Conservation (phyloP, 2,329 filamentous ascomycete species). For the Claviceps citrina region DNA sequence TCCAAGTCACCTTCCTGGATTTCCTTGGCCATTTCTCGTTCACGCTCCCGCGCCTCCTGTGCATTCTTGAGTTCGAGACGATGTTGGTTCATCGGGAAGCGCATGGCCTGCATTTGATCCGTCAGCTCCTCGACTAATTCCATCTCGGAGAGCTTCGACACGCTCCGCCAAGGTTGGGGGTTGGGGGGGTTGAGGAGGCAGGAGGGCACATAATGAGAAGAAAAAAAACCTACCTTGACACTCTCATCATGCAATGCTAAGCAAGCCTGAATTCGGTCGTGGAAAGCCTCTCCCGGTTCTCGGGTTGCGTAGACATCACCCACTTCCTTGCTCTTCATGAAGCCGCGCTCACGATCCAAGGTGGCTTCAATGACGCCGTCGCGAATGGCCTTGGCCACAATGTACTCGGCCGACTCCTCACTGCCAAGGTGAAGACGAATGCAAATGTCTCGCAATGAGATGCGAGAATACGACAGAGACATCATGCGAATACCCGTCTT, state of each 20-base stretch:
- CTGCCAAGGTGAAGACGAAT: constrained; percentile 84
- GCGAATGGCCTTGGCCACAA: constrained; percentile 94
- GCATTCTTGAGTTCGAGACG: constrained; percentile 93
- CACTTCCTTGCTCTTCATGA: constrained; percentile 96
- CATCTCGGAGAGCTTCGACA: background rate
- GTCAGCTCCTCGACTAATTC: constrained; percentile 9
- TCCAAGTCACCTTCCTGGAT: constrained; percentile 96
- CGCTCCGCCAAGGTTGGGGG: no score
- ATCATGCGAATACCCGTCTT: constrained; percentile 99
- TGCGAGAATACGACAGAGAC: constrained; percentile 92
- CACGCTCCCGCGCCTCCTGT: constrained; percentile 90
- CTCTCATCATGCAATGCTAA: constrained; percentile 90
- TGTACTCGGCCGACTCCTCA: constrained; percentile 97
- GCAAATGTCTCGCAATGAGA: constrained; percentile 93
- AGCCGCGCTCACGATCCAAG: constrained; percentile 83
- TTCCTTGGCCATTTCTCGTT: constrained; percentile 95
- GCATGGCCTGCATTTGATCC: constrained; percentile 58
- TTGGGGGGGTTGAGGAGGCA: no score
- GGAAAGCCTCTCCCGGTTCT: constrained; percentile 93
- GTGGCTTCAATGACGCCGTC: constrained; percentile 95
- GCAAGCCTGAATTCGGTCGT: constrained; percentile 87
- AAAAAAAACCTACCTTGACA: constrained; percentile 58
- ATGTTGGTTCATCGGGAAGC: constrained; percentile 99
- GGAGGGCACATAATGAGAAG: no score
- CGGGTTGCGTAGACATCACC: constrained; percentile 92